Percentiles rank a stretch among this genome's conserved stretches.
These are phyloP conservation scores for Teunomyces cretensis DNA, from an alignment of 805 yeast genomes.

Conservation along the genomic window DNA sequence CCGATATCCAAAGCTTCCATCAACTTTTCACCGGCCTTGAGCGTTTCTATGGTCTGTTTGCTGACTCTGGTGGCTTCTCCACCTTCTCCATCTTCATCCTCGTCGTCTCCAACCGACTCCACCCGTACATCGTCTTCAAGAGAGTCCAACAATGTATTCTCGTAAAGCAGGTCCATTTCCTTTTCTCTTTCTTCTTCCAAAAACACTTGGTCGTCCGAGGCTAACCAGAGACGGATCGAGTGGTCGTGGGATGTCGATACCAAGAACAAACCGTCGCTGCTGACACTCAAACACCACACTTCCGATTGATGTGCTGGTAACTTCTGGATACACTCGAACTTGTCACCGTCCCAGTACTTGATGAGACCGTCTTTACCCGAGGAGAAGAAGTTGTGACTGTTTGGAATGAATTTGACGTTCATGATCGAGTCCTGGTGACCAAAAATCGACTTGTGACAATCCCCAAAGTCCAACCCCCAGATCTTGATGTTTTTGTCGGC, in stretches of 20 bases:
- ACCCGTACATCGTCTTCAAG: slow-evolving; percentile 53
- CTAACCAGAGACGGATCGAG: slow-evolving; percentile 88
- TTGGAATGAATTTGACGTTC: slow-evolving; percentile 81
- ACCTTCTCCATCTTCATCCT: slow-evolving; percentile 13
- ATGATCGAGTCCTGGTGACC: slow-evolving; percentile 96
- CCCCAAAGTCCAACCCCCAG: slow-evolving; percentile 99
- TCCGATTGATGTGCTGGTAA: slow-evolving; percentile 83
- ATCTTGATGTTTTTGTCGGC: slow-evolving; percentile 97
- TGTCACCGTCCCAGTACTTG: slow-evolving; percentile 98
- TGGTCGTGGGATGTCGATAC: slow-evolving; percentile 91
- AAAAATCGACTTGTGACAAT: slow-evolving; percentile 93
- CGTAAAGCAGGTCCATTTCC: slow-evolving; percentile 91
- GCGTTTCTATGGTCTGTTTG: slow-evolving; percentile 83
- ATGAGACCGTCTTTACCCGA: slow-evolving; percentile 85
- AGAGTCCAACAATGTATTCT: slow-evolving; percentile 70
- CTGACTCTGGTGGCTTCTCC: slow-evolving; percentile 56
- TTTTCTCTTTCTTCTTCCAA: slow-evolving; percentile 95
- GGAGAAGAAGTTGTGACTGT: slow-evolving; percentile 86
- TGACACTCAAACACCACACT: slow-evolving; percentile 88
- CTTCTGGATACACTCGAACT: slow-evolving; percentile 90
- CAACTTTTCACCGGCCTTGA: slow-evolving; percentile 90
- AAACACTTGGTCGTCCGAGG: slow-evolving; percentile 93
- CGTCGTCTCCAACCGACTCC: slow-evolving; percentile 7
- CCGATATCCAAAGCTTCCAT: slow-evolving; percentile 92
- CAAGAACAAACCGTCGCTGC: slow-evolving; percentile 66